Evolutionary conservation across 306 rosid species (phyloP), one percentile per base, ranked within the genome.

Genomic region (Dryas octopetala): DNA sequence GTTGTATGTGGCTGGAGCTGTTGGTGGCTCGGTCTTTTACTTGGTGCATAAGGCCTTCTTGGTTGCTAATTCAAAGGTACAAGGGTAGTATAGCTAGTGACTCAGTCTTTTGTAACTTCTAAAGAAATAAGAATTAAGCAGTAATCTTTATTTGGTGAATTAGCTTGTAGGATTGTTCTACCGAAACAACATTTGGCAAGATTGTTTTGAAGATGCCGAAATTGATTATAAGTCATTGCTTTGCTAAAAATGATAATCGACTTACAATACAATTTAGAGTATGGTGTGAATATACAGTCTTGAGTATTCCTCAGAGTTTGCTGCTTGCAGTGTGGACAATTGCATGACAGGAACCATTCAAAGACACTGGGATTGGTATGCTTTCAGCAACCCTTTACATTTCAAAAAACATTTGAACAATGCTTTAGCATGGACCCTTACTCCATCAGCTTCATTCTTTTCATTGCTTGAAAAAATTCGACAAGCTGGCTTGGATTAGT

Each of bases 1-100:
- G 85, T 76, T 91, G 86, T 95, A 95, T 86, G 80, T 90, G 78
- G 91, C 91, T 26, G 97, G 97, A 73, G 97, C 93, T 66, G 10
- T 91, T 57, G 96, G 88, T 78, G 98, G 96, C 73, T 87, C 95
- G 43, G 73, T 88, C 52, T 88, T 89, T 89, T 89, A 75, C 84
- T 84, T 91, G 68, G 80, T 70, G 54, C 91, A 91, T 70, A 84
- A 88, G 75, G 81, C 91, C 70, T 87, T 67, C 71, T 62, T 87
- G 86, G 91, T 97, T 41, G 83, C 86, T 15, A 81, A 85, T 50
- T 82, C 86, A 75, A 76, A 91, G 97, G 97, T 94, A 57, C 44
- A 47, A 16, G 57, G 75, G 50, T 74, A 75, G 70, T 32, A 32
- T 32, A 32, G 38, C 38, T 2, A 32, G 38, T 60, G 53, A 28